These are phyloP conservation scores for Penicillium nordicum DNA, from an alignment of 2,329 filamentous ascomycete genomes.

Conservation along the genomic window DNA sequence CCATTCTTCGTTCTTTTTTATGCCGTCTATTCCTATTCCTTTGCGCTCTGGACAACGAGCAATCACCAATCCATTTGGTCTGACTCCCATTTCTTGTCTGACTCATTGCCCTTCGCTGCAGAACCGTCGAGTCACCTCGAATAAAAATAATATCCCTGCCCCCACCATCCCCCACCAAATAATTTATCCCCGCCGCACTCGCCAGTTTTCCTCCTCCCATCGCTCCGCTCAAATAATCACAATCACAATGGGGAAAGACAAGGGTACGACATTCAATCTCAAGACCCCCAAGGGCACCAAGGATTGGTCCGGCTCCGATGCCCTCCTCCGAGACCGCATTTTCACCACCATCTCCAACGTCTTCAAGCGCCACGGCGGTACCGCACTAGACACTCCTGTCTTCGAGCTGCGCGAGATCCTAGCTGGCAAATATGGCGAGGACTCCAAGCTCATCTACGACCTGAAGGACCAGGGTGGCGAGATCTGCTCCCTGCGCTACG, in stretches of 20 bases:
- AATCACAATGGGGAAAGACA: slow-evolving; percentile 36
- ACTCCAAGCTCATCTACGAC: slow-evolving; percentile 89
- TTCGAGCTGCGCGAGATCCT: slow-evolving; percentile 87
- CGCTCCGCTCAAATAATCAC: slow-evolving; percentile 13
- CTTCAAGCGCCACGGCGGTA: slow-evolving; percentile 79
- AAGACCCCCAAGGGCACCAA: slow-evolving; percentile 91
- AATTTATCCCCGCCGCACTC: slow-evolving; percentile 27
- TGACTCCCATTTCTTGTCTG: slow-evolving; percentile 13
- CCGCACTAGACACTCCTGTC: slow-evolving; percentile 75
- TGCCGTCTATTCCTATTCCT: slow-evolving; percentile 29
- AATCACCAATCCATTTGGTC: slow-evolving; percentile 21
- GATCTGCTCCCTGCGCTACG: slow-evolving; percentile 78
- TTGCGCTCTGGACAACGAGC: slow-evolving; percentile 31
- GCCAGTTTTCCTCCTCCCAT: slow-evolving; percentile 23
- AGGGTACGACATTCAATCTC: slow-evolving; percentile 57
- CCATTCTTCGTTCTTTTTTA: slow-evolving; percentile 28
- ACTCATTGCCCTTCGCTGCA: slow-evolving; percentile 19
- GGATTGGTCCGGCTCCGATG: slow-evolving; percentile 76
- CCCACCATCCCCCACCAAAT: slow-evolving; percentile 29
- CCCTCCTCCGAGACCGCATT: slow-evolving; percentile 77
- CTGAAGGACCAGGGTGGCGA: slow-evolving; percentile 84
- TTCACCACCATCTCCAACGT: slow-evolving; percentile 71
- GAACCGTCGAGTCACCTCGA: slow-evolving; percentile 21
- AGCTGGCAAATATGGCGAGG: slow-evolving; percentile 86
- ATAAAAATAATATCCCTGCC: slow-evolving; percentile 28